These are phyloP conservation scores for Pleurotus pulmonarius DNA, from an alignment of 768 basidiomycete species.

Conservation along the genomic window DNA sequence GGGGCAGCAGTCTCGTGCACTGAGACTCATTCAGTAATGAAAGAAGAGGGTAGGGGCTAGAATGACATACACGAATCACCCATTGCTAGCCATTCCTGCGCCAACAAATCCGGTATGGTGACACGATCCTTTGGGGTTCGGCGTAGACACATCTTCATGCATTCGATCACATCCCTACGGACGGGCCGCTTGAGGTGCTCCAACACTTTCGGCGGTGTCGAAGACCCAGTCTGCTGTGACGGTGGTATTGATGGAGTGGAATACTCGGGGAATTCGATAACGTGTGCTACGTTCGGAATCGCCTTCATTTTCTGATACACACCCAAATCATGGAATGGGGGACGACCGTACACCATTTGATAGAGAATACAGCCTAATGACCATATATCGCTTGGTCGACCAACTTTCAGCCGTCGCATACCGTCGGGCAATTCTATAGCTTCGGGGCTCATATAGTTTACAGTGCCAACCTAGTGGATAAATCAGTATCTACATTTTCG, in stretches of 20 bases:
- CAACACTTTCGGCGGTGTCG: conserved; percentile 50
- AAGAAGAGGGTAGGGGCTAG: not conserved
- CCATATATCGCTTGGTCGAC: conserved; percentile 96
- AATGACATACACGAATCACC: conserved; percentile 11
- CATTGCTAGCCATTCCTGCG: conserved; percentile 74
- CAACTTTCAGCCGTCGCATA: conserved; percentile 89
- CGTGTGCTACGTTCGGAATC: conserved; percentile 74
- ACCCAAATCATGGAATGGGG: conserved; percentile 85
- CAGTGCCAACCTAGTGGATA: conserved; percentile 75
- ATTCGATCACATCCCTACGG: conserved; percentile 67
- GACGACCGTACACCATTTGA: conserved; percentile 95
- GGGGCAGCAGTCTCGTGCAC: conserved; percentile 15
- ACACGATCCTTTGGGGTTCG: conserved; percentile 80
- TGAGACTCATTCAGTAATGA: too few species aligned
- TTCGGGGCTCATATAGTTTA: conserved; percentile 99
- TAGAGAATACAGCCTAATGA: conserved; percentile 96
- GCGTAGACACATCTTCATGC: conserved; percentile 78
- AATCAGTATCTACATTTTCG: not conserved
- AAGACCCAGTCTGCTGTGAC: conserved; percentile 22
- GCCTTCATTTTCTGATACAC: conserved; percentile 90
- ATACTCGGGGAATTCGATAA: conserved; percentile 80
- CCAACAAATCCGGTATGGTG: conserved; percentile 83
- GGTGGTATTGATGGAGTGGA: conserved; percentile 50
- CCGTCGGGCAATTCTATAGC: conserved; percentile 88
- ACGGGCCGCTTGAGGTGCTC: conserved; percentile 74